These are phyloP conservation scores for Solanum sparsipilum DNA, from an alignment of 257 asterid species.

Conservation along the genomic window DNA sequence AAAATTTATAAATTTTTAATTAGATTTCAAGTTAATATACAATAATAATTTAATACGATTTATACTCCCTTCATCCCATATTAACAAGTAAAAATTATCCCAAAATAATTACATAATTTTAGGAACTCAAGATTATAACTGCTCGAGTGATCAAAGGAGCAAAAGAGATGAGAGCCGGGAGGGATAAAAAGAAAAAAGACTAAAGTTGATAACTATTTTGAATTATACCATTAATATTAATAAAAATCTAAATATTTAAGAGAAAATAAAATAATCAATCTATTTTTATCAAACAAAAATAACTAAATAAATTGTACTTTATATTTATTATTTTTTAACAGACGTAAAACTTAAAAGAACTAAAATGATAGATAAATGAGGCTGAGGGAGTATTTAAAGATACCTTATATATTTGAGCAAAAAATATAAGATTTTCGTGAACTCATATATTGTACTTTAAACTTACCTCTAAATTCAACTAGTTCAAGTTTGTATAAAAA, in stretches of 20 bases:
- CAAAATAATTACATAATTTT: neutral
- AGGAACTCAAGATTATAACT: neutral
- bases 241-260: neutral
- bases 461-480: accelerated
- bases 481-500: neutral
- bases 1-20: neutral
- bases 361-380: neutral
- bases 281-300: neutral
- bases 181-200: no score
- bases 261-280: neutral
- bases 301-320: neutral
- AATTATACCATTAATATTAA: neutral
- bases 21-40: neutral
- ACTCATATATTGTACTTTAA: neutral
- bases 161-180: no score
- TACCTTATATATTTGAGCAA: neutral
- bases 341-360: neutral
- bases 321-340: neutral
- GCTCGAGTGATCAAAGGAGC: no score
- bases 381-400: neutral
- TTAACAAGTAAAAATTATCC: neutral
- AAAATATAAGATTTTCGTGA: neutral
- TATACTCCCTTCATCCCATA: neutral
- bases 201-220: neutral
- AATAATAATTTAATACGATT: neutral